Evolutionary conservation across 169 alveolate genomes (phyloP), one percentile per base, ranked within the genome.

Genomic region (Perkinsus chesapeaki): DNA sequence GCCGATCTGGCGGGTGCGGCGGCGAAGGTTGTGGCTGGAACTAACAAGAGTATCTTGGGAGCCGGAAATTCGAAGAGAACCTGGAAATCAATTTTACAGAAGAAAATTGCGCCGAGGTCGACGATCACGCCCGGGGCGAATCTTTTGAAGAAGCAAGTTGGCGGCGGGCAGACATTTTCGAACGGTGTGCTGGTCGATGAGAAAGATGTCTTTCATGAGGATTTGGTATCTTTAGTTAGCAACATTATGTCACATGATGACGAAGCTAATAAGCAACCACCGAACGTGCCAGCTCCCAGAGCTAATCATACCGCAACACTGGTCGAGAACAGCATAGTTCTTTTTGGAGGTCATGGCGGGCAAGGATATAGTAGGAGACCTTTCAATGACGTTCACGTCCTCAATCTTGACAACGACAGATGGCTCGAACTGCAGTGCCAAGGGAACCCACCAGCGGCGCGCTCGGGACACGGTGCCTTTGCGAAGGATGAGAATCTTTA

Each of bases 331-430:
- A 91, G 60, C 16, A 92, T 95, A 43, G 95, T 93, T 39, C 94
- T 95, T 60, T 95, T 95, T 92, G 96, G 96, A 7, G 99, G 99
- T 36, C 98, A 97, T 93, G 99, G 99, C 39, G 99, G 99, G 43
- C 92, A 94, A 47, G 96, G 96, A 48, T 97, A 97, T 93, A 95
- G 96, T 92, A 95, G 98, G 91, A 96, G 94, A 39, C 97, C 98
- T 16, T 97, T 97, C 94, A 97, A 97, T 94, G 99, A 98, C 93
- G 95, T 98, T 48, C 96, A 96, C 96, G 96, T 96, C 39, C 96
- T 98, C 93, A 98, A 97, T 93, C 94, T 97, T 93, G 98, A 96
- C 73, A 95, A 96, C 60, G 93, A 94, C 91, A 95, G 95, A 72
- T 98, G 99, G 99, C 93, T 95, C 73, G 95, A 95, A 94, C 94